Evolutionary conservation across 441 rosid genomes (phyloP).

Genomic region (Gossypium davidsonii): DNA sequence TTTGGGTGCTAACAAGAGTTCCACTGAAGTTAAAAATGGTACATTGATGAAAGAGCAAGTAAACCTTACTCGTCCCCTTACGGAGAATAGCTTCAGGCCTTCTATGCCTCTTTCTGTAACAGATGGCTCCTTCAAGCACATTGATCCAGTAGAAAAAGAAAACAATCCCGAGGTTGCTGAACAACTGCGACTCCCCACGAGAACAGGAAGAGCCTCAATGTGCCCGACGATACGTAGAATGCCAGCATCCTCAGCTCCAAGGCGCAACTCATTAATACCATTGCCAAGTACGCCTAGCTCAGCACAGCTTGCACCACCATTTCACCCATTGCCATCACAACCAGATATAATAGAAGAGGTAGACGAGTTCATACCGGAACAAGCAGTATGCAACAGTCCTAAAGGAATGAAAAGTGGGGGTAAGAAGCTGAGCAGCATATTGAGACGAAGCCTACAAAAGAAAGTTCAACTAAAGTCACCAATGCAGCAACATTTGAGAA

Average conservation of each 20-base stretch:
- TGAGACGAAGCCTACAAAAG: constrained; percentile 76
- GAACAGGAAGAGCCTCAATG: constrained; percentile 71
- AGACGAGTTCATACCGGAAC: constrained; percentile 39
- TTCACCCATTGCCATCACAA: constrained; percentile 26
- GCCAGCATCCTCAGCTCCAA: constrained; percentile 45
- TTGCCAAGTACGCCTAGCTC: constrained; percentile 34
- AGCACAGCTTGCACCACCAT: constrained; percentile 24
- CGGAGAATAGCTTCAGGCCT: constrained; percentile 41
- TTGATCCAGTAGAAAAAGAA: constrained; percentile 66
- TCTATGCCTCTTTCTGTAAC: constrained; percentile 29
- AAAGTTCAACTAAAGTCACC: constrained; percentile 53
- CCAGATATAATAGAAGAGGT: constrained; percentile 30
- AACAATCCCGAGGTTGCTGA: constrained; percentile 68
- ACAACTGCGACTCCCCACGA: constrained; percentile 46
- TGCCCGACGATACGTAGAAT: constrained; percentile 38
- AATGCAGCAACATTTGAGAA: constrained; percentile 60
- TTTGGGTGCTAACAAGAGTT: constrained; percentile 35
- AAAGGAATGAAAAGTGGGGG: constrained; percentile 37
- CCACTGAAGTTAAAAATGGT: constrained; percentile 26
- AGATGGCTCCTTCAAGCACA: constrained; percentile 34
- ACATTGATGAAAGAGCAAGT: constrained; percentile 31
- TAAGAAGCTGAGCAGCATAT: constrained; percentile 49
- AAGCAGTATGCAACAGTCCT: constrained; percentile 50
- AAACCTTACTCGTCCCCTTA: constrained; percentile 29
- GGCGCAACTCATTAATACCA: constrained; percentile 79